Evolutionary conservation across 305 asterid genomes (phyloP), one percentile per base, ranked within the genome.

Genomic region (Ilex paraguariensis): DNA sequence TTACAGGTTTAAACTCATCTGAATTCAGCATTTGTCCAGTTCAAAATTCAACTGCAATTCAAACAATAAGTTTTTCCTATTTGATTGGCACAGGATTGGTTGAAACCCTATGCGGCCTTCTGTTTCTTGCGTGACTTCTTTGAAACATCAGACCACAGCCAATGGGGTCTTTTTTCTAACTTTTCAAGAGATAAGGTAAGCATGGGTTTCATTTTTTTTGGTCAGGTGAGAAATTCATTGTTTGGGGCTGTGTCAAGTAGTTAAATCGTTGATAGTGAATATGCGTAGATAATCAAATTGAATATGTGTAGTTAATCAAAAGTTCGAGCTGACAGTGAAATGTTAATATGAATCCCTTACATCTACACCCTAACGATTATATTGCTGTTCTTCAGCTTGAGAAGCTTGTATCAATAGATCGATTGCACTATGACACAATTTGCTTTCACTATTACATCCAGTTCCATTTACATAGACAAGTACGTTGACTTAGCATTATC

Each of bases 31-130:
- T 36, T 36, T 36, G 3, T 36, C 2, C 42, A 5, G 28, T 8
- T 36, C 42, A 36, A 33, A 15, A 14, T 48, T 11, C 33, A 48
- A 3, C 54, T 57, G 67, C 57, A 49, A 60, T 61, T 46, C 54
- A n/a, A 15, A 16, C 30, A 51, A 59, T 44, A 58, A 39, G 63
- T 66, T 57, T 31, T 10, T 61, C 21, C 64, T 54, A 45, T 61
- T 66, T 70, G 59, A 66, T 64, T 66, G 66, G 59, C 44, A 65
- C 85, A 92, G 99, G 99, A 86, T 57, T 93, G 99, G 99, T 71
- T 93, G 72, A 86, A 83, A 65, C 96, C 99, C 54, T 87, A 93
- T 65, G 95, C 97, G 63, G 96, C 99, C 70, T 93, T 90, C 82
- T 93, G 97, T 83, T 93, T 86, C 66, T 81, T 93, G 45, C 79